Conservation (phyloP, 2,329 filamentous ascomycete species). For the Aspergillus fructus region DNA sequence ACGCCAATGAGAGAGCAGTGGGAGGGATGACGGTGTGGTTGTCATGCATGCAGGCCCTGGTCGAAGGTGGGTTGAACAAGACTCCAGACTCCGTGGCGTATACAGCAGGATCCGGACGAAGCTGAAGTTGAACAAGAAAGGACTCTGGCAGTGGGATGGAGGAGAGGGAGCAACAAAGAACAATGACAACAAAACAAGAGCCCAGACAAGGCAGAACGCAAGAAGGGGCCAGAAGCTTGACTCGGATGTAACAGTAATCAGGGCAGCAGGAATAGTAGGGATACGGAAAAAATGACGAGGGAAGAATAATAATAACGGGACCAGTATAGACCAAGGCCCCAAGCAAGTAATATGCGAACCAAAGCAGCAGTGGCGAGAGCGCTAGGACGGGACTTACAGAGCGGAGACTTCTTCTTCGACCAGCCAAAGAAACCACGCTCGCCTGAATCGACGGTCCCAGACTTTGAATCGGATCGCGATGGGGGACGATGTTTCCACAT, state of each 20-base stretch:
- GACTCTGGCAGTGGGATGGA: too few species aligned
- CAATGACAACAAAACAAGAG: constrained; percentile 3
- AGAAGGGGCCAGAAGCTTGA: neutral
- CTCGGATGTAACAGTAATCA: constrained; percentile 7
- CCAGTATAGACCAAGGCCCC: constrained; percentile 5
- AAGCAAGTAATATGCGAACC: neutral
- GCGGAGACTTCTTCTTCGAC: constrained; percentile 35
- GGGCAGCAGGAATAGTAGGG: constrained; percentile 8
- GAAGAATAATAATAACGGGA: constrained; percentile 5
- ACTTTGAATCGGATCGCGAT: constrained; percentile 39
- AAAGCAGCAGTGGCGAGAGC: constrained; percentile 9
- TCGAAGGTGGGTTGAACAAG: constrained; percentile 5
- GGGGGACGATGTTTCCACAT: constrained; percentile 45
- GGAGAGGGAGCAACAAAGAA: neutral
- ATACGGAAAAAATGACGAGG: constrained; percentile 6
- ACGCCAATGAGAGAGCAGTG: constrained; percentile 13
- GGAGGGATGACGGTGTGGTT: constrained; percentile 12
- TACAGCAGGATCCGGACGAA: constrained; percentile 3
- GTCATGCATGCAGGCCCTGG: constrained; percentile 13
- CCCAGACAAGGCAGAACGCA: constrained; percentile 3
- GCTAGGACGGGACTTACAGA: constrained; percentile 25
- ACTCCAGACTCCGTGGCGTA: constrained; percentile 13
- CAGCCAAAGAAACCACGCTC: constrained; percentile 38
- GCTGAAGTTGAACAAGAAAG: neutral
- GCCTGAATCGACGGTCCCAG: constrained; percentile 36